Evolutionary conservation across 106 monocot genomes (phyloP).

Genomic region (Apostasia shenzhenica): DNA sequence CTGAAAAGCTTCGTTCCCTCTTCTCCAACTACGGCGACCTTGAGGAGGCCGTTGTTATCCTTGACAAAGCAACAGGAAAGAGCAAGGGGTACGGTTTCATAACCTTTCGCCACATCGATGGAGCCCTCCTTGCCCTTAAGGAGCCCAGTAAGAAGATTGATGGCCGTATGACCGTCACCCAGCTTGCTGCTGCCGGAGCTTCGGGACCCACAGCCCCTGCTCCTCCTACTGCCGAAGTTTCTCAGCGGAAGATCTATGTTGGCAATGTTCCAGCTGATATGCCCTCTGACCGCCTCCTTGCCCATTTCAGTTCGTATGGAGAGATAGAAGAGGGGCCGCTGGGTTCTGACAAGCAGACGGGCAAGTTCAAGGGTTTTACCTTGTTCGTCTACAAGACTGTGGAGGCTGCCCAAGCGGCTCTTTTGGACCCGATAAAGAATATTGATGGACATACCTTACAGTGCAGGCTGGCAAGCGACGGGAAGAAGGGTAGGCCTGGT

Average conservation of each 20-base stretch:
- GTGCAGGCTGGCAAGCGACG: slow-evolving; percentile 70
- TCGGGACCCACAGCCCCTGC: slow-evolving; percentile 11
- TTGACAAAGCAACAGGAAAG: slow-evolving; percentile 73
- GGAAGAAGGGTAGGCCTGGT: slow-evolving; percentile 68
- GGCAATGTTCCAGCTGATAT: slow-evolving; percentile 73
- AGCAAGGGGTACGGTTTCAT: slow-evolving; percentile 91
- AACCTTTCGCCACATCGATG: slow-evolving; percentile 65
- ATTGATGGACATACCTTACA: slow-evolving; percentile 47
- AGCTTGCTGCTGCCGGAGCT: slow-evolving; percentile 60
- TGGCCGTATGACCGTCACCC: slow-evolving; percentile 74
- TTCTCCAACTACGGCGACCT: slow-evolving; percentile 78
- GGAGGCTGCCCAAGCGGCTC: slow-evolving; percentile 54
- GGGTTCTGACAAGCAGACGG: slow-evolving; percentile 23
- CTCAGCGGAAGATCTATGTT: slow-evolving; percentile 68
- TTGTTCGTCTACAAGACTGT: slow-evolving; percentile 82
- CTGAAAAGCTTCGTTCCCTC: slow-evolving; percentile 51
- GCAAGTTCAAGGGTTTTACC: slow-evolving; percentile 53
- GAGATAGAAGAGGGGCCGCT: slow-evolving; percentile 96
- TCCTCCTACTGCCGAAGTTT: slow-evolving; percentile 4
- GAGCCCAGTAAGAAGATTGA: slow-evolving; percentile 91
- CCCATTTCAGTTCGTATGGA: slow-evolving; percentile 62
- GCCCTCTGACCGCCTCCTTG: slow-evolving; percentile 57
- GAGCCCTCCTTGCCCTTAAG: slow-evolving; percentile 67
- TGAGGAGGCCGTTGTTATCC: slow-evolving; percentile 76
- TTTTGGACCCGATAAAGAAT: slow-evolving; percentile 57